Conservation (phyloP, 139 green algal genomes). For the Chlorella vulgaris region DNA sequence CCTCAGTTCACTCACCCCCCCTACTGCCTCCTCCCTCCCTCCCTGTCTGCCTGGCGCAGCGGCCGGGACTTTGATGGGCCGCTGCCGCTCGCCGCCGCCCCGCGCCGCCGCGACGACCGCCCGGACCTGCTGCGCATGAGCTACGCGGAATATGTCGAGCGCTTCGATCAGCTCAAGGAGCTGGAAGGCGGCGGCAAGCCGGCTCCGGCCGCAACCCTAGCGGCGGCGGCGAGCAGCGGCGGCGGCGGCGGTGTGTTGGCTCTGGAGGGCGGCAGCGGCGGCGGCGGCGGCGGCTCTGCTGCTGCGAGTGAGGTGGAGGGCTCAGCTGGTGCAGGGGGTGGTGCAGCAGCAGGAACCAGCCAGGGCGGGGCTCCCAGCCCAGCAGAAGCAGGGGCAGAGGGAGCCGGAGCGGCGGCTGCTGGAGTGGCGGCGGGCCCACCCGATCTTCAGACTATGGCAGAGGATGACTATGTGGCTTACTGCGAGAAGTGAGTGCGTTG, state of each 20-base stretch:
- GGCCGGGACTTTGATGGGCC: too few species aligned
- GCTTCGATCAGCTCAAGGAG: slow-evolving; percentile 48
- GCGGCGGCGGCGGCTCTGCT: not conserved
- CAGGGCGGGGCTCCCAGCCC: not conserved
- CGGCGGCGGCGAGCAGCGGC: not conserved
- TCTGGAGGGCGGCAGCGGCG: not conserved
- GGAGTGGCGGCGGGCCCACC: not conserved
- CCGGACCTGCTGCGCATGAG: slow-evolving; percentile 52
- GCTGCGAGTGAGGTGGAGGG: not conserved
- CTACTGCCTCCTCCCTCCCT: not conserved
- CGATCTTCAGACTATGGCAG: slow-evolving; percentile 13
- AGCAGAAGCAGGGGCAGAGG: not conserved
- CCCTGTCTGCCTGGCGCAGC: too few species aligned
- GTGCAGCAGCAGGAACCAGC: not conserved
- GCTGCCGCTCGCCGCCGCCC: too few species aligned
- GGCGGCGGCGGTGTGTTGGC: not conserved
- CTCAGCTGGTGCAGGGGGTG: not conserved
- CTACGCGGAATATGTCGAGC: slow-evolving; percentile 60
- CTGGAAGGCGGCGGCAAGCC: not conserved
- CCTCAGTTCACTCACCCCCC: too few species aligned
- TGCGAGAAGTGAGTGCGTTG: slow-evolving; percentile 18
- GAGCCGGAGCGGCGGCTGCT: not conserved
- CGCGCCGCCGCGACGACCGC: slow-evolving; percentile 1
- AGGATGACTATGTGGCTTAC: slow-evolving; percentile 36
- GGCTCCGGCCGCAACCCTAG: not conserved